Base-by-base conservation (phyloP, 2,329 filamentous ascomycete species). In the Annulohypoxylon truncatum region DNA sequence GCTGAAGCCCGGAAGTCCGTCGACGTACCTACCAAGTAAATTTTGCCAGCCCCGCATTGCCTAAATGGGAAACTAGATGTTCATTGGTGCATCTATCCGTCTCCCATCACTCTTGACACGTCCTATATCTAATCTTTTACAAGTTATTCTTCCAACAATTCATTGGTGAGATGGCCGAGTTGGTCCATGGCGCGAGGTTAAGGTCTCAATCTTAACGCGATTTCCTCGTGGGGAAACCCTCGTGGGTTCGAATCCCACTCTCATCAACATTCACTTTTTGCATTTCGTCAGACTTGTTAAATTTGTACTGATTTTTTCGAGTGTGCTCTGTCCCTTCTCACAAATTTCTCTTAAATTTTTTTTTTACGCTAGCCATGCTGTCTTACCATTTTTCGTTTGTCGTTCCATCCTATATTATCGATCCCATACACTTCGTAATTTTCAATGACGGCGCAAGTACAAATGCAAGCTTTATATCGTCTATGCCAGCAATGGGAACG, bases 211-310 rank as follows among this genome's bases (percentile, higher is more conserved):
- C 52, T 54, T 54, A 54, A 44, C 52, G 22, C 13, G 33, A 40
- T 40, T 38, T 54, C 52, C 52, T 54, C 26, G 26, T 54, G 52
- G 52, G 12, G 52, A 20, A 54, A 54, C 12, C 52, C 52, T 12
- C 52, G 52, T 54, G 52, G 52, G 52, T 54, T 54, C 52, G 18
- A 54, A 22, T 54, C 52, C 52, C 52, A 54, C 52, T 54, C 52
- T 54, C 35, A 44, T 54, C 52, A 52, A 38, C 18, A 26, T 20
- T 40, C 15, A 12, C 18, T 51, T 35, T 13, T 38, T 24, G 22
- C 22, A 15, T 38, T 15, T 38, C 15, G 26, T 28, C 26, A 7
- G 26, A 2, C 5, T 40, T 40, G 5, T 42, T 40, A 8, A 24
- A 24, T 46, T 26, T 13, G 10, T 26, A 12, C 10, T 15, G 6